phyloP scores from a whole-genome alignment of 164 flowering plant species.

The Piper betle region DNA sequence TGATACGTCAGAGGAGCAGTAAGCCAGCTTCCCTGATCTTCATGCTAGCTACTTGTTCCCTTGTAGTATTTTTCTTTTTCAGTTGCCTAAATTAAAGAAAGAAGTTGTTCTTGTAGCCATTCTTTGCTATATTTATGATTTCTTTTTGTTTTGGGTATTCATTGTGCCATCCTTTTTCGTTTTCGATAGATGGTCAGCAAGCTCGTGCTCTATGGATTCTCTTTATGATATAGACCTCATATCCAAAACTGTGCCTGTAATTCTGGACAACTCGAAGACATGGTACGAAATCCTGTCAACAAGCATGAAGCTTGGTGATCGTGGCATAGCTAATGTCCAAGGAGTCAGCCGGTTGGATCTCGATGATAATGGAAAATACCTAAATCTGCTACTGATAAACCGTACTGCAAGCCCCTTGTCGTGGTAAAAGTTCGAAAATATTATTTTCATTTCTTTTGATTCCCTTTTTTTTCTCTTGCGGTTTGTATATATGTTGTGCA shows the following conservation, averaged over 20 bases:
- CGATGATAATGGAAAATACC: conserved; percentile 36
- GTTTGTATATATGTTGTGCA: background rate
- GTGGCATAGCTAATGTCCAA: conserved; percentile 72
- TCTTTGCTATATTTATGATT: background rate
- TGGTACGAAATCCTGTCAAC: conserved; percentile 68
- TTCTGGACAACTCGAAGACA: conserved; percentile 70
- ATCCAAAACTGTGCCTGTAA: conserved; percentile 72
- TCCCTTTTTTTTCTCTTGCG: background rate
- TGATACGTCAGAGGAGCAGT: conserved; percentile 61
- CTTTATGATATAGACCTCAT: conserved; percentile 82
- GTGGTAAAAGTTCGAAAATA: conserved; percentile 34
- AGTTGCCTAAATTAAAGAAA: background rate
- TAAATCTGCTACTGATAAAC: conserved; percentile 68
- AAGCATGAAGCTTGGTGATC: conserved; percentile 73
- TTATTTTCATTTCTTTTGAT: background rate
- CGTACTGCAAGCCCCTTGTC: conserved; percentile 95
- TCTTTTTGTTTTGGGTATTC: background rate
- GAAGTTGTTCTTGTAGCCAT: background rate
- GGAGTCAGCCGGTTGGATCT: conserved; percentile 53
- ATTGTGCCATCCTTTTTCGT: conserved; percentile 9
- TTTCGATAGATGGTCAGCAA: conserved; percentile 61
- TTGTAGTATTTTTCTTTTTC: background rate
- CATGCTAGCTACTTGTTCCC: background rate
- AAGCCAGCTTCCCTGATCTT: background rate
- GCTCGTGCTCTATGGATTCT: conserved; percentile 78